Conservation (phyloP, 345 rosid species). For the Citrus reticulata region DNA sequence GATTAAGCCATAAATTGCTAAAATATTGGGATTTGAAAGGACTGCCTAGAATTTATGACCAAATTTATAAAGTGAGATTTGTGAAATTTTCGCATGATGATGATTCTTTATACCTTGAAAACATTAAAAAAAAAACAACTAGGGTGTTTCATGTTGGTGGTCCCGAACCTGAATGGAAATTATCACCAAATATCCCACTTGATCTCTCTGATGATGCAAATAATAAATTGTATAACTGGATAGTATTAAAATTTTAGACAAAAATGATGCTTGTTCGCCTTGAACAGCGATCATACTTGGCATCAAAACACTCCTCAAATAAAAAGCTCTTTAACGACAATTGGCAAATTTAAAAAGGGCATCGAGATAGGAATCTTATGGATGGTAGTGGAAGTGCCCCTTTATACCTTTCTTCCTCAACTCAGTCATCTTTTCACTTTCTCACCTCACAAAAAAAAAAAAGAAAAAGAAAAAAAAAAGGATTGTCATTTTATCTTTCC, state of each 20-base stretch:
- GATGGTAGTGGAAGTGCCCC: conserved; percentile 40
- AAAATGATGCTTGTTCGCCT: conserved; percentile 18
- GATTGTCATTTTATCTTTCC: not conserved
- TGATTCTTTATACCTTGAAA: not conserved
- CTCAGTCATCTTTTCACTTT: conserved; percentile 14
- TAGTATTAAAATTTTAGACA: not conserved
- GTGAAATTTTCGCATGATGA: not conserved
- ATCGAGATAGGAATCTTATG: conserved; percentile 45
- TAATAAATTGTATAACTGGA: not conserved
- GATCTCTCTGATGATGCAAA: not conserved
- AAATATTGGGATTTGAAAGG: not conserved
- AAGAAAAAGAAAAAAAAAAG: not conserved
- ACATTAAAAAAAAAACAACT: not conserved
- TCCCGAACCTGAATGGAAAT: not conserved
- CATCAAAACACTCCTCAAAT: not conserved
- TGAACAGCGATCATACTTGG: conserved; percentile 6
- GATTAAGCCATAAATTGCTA: not conserved
- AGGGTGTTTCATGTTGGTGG: not conserved
- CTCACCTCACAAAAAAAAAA: not conserved
- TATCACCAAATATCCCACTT: not conserved
- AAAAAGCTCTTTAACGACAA: not conserved
- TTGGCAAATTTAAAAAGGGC: conserved; percentile 5
- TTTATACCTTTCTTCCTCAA: conserved; percentile 51
- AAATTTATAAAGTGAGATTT: not conserved
- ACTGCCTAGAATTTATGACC: not conserved